Evolutionary conservation across 352 stramenopile species (phyloP), one percentile per base, ranked within the genome.

Genomic region (Albugo laibachii): DNA sequence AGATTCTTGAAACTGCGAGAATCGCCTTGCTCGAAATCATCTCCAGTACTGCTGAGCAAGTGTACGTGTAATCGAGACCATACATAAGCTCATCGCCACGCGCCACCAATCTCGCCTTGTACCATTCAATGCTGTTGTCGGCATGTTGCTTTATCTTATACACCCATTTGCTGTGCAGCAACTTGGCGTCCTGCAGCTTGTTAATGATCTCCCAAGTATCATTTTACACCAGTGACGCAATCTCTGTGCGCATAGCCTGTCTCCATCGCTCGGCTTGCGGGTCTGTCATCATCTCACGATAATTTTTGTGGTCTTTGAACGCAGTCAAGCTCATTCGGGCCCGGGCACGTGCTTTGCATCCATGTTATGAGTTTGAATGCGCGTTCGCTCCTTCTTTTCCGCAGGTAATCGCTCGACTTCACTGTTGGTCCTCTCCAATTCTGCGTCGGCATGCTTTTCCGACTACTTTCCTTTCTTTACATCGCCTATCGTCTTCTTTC

Each of bases 1-100:
- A 43, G 8, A 19, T 43, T 19, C 16, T 24, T 24, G 16, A 8
- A 3, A 43, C 16, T 24, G 38, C 20, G 8, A 43, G 3, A 10
- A 43, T 19, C 3, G 8, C 38, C 8, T 43, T 19, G 20, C 16
- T 47, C 47, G 18, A 19, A 31, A 52, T 45, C 15, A 65, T 53
- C 12, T 65, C 38, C 38, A 43, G 3, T 10, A 8, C 38, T 10
- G 38, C 16, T 8, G 38, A 19, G 8, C 3, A 10, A 43, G 38
- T 43, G 8, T 24, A 24, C 3, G 16, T 24, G 8, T 43, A 43
- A 24, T 43, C 38, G 8, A 43, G 3, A 24, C 20, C 38, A 43
- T 24, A 43, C 20, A 24, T 8, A 10, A 10, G 38, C 8, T 43
- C 38, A 8, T 43, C 20, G 3, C 38, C 38, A 8, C 8, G 20